Evolutionary conservation across 2,329 filamentous ascomycete genomes (phyloP), one percentile per base, ranked within the genome.

Genomic region (Amauroascus niger): DNA sequence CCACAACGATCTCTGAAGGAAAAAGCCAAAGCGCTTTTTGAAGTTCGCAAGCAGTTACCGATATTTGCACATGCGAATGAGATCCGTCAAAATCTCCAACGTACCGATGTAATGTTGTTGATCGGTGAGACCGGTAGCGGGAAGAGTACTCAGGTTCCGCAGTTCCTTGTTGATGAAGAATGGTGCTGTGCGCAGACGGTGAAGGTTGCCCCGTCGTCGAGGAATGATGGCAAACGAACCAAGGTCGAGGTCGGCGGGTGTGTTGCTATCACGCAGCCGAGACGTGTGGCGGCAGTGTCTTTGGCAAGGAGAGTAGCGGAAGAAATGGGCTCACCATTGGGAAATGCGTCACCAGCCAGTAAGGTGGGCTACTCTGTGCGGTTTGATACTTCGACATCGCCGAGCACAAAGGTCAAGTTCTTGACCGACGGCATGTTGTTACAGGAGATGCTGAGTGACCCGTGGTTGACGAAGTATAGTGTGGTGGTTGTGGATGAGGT

Each of bases 401-500:
- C 80, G 18, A 84, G 82, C n/a, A 87, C 88, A 3, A 83, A 79
- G 63, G 85, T 98, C 71, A 97, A 97, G 65, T 98, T 89, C 63
- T 74, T 98, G 58, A 98, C 93, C 0, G 94, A 98, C 69, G 93
- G 93, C 63, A 97, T 95, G 84, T 76, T 98, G 49, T 76, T 98
- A 13, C 90, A 97, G 67, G 94, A 98, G 69, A 84, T 98, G 69
- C 70, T 98, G 56, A 79, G 85, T 51, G 93, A 98, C 67, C 87
- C 88, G 1, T 77, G 83, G 63, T 76, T 98, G 64, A 80, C 79
- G 30, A 83, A 87, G 65, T 98, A 98, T 66, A 95, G 88, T 63
- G 89, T 86, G 2, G 78, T 98, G 0, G 79, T 98, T 16, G 88
- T 98, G 6, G 93, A 98, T 69, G 93, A 98, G 69, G 93, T 98